Percentiles rank a stretch among this genome's conserved stretches.
Conservation (phyloP, 2,329 filamentous ascomycete species). For the Aspergillus sp. region DNA sequence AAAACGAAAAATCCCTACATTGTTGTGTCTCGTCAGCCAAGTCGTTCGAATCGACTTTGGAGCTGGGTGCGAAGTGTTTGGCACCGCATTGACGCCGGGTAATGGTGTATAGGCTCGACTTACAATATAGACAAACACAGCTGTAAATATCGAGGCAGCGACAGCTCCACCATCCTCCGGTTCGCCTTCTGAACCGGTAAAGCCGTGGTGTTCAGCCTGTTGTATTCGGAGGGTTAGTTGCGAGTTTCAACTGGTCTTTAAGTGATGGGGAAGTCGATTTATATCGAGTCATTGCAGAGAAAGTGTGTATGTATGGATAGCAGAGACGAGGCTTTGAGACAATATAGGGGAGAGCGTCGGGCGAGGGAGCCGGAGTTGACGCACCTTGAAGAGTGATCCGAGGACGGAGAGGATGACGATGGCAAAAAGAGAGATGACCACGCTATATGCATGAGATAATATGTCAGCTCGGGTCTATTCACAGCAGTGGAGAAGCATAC, state of each 20-base stretch:
- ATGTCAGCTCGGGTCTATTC: conserved; percentile 25
- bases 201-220: conserved; percentile 73
- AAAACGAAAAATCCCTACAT: conserved; percentile 83
- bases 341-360: background rate
- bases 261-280: background rate
- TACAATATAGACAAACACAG: conserved; percentile 88
- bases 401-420: conserved; percentile 68
- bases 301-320: background rate
- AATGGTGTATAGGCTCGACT: conserved; percentile 42
- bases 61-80: background rate
- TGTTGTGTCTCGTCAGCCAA: background rate
- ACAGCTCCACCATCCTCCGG: conserved; percentile 76
- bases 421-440: conserved; percentile 67
- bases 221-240: background rate
- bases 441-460: conserved; percentile 57
- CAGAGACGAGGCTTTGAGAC: background rate
- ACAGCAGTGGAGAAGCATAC: conserved; percentile 56
- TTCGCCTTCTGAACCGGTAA: conserved; percentile 74
- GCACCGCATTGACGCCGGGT: background rate
- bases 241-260: background rate
- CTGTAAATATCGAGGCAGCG: conserved; percentile 81
- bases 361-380: conserved; percentile 31
- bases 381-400: conserved; percentile 73
- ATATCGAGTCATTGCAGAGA: background rate
- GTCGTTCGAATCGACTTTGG: background rate